A percentile compares a stretch with the other conserved stretches of the same genome.
Conservation (phyloP, 768 basidiomycete genomes). For the Pleurotus tuoliensis region DNA sequence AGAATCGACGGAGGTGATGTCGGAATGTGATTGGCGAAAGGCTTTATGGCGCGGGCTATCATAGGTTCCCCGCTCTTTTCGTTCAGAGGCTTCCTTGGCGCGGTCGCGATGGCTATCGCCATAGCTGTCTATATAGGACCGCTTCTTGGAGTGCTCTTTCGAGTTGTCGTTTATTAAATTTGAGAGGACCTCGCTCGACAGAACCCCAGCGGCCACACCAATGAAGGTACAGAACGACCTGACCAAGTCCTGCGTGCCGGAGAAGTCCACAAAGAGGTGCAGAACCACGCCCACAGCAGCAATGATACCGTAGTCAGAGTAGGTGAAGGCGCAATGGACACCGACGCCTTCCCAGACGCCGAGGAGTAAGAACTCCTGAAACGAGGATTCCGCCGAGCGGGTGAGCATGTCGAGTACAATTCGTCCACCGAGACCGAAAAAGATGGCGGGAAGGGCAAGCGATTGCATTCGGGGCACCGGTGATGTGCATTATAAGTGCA, state of each 20-base stretch:
- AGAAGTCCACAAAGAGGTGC: conserved; percentile 65
- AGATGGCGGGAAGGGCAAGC: conserved; percentile 59
- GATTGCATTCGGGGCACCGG: conserved; percentile 31
- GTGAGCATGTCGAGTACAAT: conserved; percentile 60
- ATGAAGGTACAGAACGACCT: conserved; percentile 58
- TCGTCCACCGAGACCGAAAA: conserved; percentile 72
- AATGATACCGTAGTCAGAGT: conserved; percentile 48
- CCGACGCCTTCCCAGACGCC: conserved; percentile 77
- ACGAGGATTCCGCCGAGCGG: conserved; percentile 39
- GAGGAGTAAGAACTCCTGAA: conserved; percentile 59
- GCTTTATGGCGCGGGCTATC: conserved; percentile 14
- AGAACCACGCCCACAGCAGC: conserved; percentile 54
- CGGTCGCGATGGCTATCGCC: neutral
- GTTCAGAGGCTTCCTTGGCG: neutral
- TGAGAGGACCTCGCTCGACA: conserved; percentile 68
- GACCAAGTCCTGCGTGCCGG: conserved; percentile 45
- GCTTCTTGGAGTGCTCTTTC: conserved; percentile 20
- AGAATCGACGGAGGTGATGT: conserved; percentile 69
- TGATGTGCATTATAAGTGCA: conserved; percentile 12
- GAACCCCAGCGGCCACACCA: conserved; percentile 64
- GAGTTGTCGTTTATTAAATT: conserved; percentile 55
- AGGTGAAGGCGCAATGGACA: conserved; percentile 60
- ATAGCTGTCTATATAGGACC: neutral
- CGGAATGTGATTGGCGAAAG: conserved; percentile 37
- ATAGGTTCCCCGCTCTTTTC: conserved; percentile 27